These are phyloP conservation scores for Hypoxylon sp. DNA, from an alignment of 2,329 filamentous ascomycete genomes.

Conservation along the genomic window DNA sequence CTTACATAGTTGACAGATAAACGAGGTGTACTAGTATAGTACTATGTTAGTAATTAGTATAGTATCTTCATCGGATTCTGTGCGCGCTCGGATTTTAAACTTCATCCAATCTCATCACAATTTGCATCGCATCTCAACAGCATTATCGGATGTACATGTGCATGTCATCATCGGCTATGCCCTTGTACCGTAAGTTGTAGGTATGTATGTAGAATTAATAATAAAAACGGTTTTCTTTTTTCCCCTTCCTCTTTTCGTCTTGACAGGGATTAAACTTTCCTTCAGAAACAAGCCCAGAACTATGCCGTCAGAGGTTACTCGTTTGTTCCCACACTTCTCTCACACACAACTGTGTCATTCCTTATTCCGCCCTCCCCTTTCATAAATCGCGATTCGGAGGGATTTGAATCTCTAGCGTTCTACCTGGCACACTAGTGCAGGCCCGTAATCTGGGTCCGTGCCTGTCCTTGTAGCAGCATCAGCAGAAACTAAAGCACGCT, in stretches of 20 bases:
- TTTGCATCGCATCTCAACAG: too few species aligned
- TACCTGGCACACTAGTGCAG: slow-evolving; percentile 33
- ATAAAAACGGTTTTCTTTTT: slow-evolving; percentile 5
- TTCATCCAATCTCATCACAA: too few species aligned
- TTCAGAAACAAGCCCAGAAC: background rate
- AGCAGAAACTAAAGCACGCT: slow-evolving; percentile 35
- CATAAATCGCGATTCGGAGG: slow-evolving; percentile 42
- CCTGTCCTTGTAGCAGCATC: slow-evolving; percentile 31
- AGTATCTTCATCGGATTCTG: too few species aligned
- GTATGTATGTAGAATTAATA: too few species aligned
- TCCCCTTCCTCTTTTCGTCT: slow-evolving; percentile 1
- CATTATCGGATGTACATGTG: too few species aligned
- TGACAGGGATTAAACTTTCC: background rate
- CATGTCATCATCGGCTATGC: too few species aligned
- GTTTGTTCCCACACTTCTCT: slow-evolving; percentile 49
- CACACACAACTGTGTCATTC: slow-evolving; percentile 53
- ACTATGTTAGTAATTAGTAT: too few species aligned
- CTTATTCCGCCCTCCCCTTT: slow-evolving; percentile 49
- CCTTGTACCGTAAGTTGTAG: too few species aligned
- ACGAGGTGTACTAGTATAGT: too few species aligned
- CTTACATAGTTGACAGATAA: too few species aligned
- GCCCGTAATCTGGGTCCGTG: slow-evolving; percentile 27
- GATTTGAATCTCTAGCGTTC: slow-evolving; percentile 36
- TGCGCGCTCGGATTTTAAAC: too few species aligned
- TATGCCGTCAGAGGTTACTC: too few species aligned